Conservation (phyloP, 768 basidiomycete genomes). For the Gautieria morchelliformis region DNA sequence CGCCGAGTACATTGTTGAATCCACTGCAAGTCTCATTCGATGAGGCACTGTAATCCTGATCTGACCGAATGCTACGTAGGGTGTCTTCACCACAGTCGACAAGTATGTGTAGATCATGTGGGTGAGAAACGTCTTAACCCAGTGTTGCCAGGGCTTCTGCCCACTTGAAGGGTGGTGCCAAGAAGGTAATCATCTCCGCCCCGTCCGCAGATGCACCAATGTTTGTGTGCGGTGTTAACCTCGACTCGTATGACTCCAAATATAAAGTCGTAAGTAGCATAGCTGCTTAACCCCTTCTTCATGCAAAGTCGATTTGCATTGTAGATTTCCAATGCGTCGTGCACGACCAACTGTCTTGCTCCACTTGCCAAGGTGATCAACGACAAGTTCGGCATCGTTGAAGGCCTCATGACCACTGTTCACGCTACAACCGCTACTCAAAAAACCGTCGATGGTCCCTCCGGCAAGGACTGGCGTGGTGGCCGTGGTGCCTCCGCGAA, state of each 20-base stretch:
- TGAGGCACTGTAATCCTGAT: not conserved
- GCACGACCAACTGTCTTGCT: slow-evolving; percentile 99
- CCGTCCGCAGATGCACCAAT: slow-evolving; percentile 96
- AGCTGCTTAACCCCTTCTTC: not conserved
- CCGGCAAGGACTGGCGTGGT: slow-evolving; percentile 94
- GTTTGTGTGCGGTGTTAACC: slow-evolving; percentile 94
- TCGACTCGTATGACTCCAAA: slow-evolving; percentile 82
- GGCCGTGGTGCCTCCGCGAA: slow-evolving; percentile 94
- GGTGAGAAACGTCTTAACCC: slow-evolving; percentile 3
- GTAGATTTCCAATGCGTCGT: slow-evolving; percentile 95
- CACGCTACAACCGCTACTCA: slow-evolving; percentile 95
- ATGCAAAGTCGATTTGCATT: slow-evolving; percentile 3
- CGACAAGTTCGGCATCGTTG: slow-evolving; percentile 93
- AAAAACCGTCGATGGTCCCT: slow-evolving; percentile 92
- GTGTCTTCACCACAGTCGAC: slow-evolving; percentile 95
- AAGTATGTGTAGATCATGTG: slow-evolving; percentile 38
- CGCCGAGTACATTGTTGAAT: slow-evolving; percentile 93
- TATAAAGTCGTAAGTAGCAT: slow-evolving; percentile 63
- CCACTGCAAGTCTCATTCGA: slow-evolving; percentile 51
- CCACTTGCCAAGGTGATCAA: slow-evolving; percentile 96
- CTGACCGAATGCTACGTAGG: slow-evolving; percentile 29
- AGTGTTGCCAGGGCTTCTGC: slow-evolving; percentile 52
- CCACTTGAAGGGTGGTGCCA: slow-evolving; percentile 97
- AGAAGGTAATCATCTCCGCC: slow-evolving; percentile 99
- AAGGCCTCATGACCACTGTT: slow-evolving; percentile 98